These are phyloP conservation scores for Phoenix roebelenii DNA, from an alignment of 176 grass and related monocot genomes.

Conservation along the genomic window DNA sequence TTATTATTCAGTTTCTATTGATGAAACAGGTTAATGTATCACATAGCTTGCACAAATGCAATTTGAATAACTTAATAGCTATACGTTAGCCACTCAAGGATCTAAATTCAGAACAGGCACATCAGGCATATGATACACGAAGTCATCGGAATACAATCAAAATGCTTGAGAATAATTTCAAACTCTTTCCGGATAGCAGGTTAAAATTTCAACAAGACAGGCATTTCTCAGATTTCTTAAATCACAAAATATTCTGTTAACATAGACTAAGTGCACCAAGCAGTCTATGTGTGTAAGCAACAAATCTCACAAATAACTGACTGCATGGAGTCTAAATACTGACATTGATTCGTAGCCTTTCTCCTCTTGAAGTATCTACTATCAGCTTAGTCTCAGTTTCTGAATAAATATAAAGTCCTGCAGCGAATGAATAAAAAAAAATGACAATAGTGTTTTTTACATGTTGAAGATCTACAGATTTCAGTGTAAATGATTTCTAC, in stretches of 20 bases:
- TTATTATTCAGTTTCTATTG: conserved; percentile 14
- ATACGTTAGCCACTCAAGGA: too few relatives aligned
- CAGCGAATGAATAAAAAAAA: conserved; percentile 18
- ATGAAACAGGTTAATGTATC: too few relatives aligned
- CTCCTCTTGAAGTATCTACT: conserved; percentile 97
- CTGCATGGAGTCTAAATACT: conserved; percentile 16
- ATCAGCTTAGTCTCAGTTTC: conserved; percentile 81
- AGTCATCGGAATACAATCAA: too few relatives aligned
- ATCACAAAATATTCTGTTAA: too few relatives aligned
- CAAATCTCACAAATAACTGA: conserved; percentile 14
- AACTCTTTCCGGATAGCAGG: too few relatives aligned
- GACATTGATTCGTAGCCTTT: conserved; percentile 73
- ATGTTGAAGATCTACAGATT: background rate
- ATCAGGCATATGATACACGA: too few relatives aligned
- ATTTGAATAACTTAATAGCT: too few relatives aligned
- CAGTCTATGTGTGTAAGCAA: conserved; percentile 3
- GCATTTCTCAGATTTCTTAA: too few relatives aligned
- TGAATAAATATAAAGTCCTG: conserved; percentile 68
- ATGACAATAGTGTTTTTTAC: conserved; percentile 1
- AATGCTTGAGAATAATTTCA: too few relatives aligned
- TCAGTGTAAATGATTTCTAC: conserved; percentile 1
- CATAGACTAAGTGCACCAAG: background rate
- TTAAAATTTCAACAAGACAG: too few relatives aligned
- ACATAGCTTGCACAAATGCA: too few relatives aligned
- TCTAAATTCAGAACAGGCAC: too few relatives aligned